Conservation (phyloP, 345 rosid genomes). For the Excoecaria cochinchinensis region DNA sequence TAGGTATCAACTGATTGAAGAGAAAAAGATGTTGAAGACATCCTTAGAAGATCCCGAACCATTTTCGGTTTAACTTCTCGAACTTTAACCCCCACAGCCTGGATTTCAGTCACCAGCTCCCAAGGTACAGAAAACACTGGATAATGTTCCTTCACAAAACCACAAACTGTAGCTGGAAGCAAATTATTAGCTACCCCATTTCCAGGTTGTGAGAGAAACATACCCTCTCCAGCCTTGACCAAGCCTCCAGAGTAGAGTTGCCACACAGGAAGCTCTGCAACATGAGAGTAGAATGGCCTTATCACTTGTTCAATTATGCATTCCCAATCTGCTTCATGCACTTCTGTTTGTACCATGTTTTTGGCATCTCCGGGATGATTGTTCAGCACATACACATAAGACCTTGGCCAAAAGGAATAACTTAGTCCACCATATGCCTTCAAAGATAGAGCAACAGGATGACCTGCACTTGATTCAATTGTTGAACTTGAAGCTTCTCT, state of each 20-base stretch:
- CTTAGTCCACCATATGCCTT: constrained; percentile 65
- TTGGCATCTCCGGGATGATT: constrained; percentile 34
- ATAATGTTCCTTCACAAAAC: constrained; percentile 92
- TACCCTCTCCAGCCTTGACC: constrained; percentile 91
- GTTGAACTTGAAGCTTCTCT: constrained; percentile 66
- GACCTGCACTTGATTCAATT: constrained; percentile 47
- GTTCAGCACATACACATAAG: constrained; percentile 35
- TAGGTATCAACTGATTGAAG: constrained; percentile 82
- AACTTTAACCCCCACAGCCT: constrained; percentile 65
- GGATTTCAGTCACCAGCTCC: constrained; percentile 84
- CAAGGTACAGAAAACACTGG: constrained; percentile 92
- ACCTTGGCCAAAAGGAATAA: constrained; percentile 92
- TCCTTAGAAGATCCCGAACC: constrained; percentile 81
- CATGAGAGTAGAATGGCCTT: constrained; percentile 78
- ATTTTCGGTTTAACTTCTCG: constrained; percentile 89
- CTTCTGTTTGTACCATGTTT: constrained; percentile 33
- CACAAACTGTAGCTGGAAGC: constrained; percentile 90
- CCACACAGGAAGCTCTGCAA: constrained; percentile 91
- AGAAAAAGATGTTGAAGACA: constrained; percentile 61
- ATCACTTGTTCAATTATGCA: constrained; percentile 74
- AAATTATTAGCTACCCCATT: constrained; percentile 67
- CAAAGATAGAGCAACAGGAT: constrained; percentile 49
- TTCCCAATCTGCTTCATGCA: constrained; percentile 61
- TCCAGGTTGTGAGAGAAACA: constrained; percentile 94
- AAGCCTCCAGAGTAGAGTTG: constrained; percentile 86